A percentile compares a stretch with the other conserved stretches of the same genome.
These are phyloP conservation scores for Salvia miltiorrhiza DNA, from an alignment of 257 asterid species.

Conservation along the genomic window DNA sequence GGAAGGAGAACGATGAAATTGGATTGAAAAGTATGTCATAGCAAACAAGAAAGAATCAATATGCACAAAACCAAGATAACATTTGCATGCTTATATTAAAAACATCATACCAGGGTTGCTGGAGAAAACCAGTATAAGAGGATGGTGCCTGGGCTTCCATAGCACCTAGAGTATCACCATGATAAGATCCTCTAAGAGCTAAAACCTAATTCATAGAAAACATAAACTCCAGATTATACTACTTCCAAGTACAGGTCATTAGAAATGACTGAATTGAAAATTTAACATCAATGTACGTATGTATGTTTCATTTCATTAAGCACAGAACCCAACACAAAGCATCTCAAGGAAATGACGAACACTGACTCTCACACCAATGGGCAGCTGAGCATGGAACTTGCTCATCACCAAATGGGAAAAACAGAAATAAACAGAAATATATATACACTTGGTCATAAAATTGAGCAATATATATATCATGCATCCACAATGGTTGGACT, in stretches of 20 bases:
- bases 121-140: conserved; percentile 88
- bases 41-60: conserved; percentile 2
- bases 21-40: background rate
- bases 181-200: conserved; percentile 95
- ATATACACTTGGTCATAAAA: background rate
- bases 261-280: conserved; percentile 8
- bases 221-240: conserved; percentile 12
- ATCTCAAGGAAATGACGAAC: background rate
- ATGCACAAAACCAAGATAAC: conserved; percentile 11
- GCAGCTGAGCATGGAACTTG: background rate
- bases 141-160: conserved; percentile 99
- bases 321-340: background rate
- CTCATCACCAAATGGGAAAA: background rate
- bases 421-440: background rate
- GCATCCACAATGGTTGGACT: conserved; percentile 3
- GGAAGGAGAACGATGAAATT: background rate
- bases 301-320: conserved; percentile 9
- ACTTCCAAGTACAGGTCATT: conserved; percentile 10
- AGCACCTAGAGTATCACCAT: conserved; percentile 99
- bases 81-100: conserved; percentile 8
- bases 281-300: background rate
- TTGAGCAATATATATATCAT: conserved; percentile 4
- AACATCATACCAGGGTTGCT: conserved; percentile 87
- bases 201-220: conserved; percentile 57
- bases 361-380: background rate